A percentile compares a stretch with the other conserved stretches of the same genome.
Evolutionary conservation across 2,329 filamentous ascomycete species (phyloP).

Genomic region (Trichophyton rubrum): DNA sequence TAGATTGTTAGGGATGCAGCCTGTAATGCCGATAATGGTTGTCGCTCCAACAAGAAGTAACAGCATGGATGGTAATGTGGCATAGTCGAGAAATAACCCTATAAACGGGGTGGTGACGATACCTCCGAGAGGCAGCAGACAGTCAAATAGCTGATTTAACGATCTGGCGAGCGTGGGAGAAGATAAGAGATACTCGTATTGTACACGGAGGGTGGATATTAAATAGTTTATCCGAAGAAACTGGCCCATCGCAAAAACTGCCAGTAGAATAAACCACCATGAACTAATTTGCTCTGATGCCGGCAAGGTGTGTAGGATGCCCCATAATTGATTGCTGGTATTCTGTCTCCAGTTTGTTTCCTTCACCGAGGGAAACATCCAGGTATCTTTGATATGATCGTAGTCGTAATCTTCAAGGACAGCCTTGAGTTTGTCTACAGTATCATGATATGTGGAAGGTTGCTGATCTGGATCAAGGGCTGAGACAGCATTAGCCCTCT

Average conservation of each 20-base stretch:
- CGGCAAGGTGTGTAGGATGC: conserved; percentile 62
- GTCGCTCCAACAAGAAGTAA: conserved; percentile 56
- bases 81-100: conserved; percentile 64
- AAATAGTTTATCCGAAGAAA: conserved; percentile 80
- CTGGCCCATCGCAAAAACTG: conserved; percentile 60
- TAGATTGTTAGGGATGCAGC: conserved; percentile 52
- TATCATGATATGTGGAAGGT: conserved; percentile 1
- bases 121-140: conserved; percentile 68
- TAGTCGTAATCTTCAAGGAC: conserved; percentile 44
- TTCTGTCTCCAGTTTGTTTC: conserved; percentile 51
- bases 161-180: conserved; percentile 48
- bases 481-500: not conserved
- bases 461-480: not conserved
- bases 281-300: conserved; percentile 61
- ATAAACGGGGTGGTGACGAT: conserved; percentile 75
- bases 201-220: conserved; percentile 66
- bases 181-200: conserved; percentile 66
- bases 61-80: conserved; percentile 60
- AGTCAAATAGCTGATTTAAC: conserved; percentile 75
- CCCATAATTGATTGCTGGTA: conserved; percentile 63
- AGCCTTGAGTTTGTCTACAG: conserved; percentile 39
- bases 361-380: not conserved
- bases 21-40: conserved; percentile 62
- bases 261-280: conserved; percentile 75
- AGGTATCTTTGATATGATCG: not conserved